phyloP scores from a whole-genome alignment of 768 basidiomycete genomes.

The Neoboletus brunneissimus region DNA sequence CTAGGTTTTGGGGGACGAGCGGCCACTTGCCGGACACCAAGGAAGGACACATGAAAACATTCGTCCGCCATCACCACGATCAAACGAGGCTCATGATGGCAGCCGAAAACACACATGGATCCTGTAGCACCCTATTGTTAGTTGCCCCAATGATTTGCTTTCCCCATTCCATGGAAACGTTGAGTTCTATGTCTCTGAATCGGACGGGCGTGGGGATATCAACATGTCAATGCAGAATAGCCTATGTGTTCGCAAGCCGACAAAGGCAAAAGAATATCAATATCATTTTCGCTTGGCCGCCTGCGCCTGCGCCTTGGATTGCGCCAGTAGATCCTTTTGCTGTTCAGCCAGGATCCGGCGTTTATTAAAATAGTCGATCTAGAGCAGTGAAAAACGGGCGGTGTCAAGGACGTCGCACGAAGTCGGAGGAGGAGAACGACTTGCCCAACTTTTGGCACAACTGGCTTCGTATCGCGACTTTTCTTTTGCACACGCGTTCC shows the following conservation, averaged over 20 bases:
- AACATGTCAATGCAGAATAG: conserved; percentile 5
- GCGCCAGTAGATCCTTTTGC: conserved; percentile 68
- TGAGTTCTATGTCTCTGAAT: not conserved
- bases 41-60: too few relatives aligned
- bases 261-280: not conserved
- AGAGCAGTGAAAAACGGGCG: not conserved
- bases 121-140: not conserved
- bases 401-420: not conserved
- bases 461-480: conserved; percentile 60
- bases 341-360: conserved; percentile 78
- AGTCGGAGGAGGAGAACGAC: conserved; percentile 26
- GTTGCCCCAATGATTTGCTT: not conserved
- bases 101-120: not conserved
- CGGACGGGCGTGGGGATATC: not conserved
- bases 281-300: conserved; percentile 25
- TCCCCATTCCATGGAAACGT: conserved; percentile 1
- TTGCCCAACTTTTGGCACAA: conserved; percentile 90
- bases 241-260: not conserved
- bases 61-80: conserved; percentile 2
- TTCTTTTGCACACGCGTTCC: conserved; percentile 53
- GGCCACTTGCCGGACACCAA: too few relatives aligned
- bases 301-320: conserved; percentile 38
- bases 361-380: conserved; percentile 97
- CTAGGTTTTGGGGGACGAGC: not conserved
- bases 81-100: conserved; percentile 3